Conservation (phyloP, 495 filamentous ascomycete genomes). For the Penicillium goetzii region DNA sequence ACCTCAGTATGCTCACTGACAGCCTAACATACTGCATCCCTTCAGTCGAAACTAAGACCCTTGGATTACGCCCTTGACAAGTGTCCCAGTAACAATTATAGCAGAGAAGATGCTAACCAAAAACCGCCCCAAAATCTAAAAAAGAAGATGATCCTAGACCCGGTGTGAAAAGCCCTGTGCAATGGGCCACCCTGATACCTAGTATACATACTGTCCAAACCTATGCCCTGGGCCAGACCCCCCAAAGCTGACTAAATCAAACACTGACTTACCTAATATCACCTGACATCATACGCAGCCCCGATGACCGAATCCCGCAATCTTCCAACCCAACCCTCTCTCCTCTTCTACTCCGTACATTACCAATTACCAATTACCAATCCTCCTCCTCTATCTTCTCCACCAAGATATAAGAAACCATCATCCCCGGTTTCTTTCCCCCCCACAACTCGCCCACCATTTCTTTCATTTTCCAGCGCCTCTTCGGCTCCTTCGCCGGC, state of each 20-base stretch:
- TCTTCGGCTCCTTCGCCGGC: conserved; percentile 68
- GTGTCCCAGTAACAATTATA: no score
- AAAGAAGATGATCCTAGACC: no score
- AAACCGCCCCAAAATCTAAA: no score
- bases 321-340: conserved; percentile 2
- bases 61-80: no score
- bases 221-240: neutral
- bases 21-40: no score
- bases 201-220: no score
- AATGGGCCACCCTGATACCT: no score
- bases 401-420: conserved; percentile 20
- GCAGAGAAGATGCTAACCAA: no score
- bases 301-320: conserved; percentile 21
- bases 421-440: conserved; percentile 16
- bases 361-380: conserved; percentile 11
- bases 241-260: neutral
- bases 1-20: no score
- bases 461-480: conserved; percentile 72
- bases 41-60: no score
- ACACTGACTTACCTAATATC: conserved; percentile 29
- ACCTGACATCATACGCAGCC: conserved; percentile 36
- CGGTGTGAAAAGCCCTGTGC: no score
- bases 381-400: conserved; percentile 5
- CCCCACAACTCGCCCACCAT: conserved; percentile 58
- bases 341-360: neutral